phyloP scores from a whole-genome alignment of 2,329 filamentous ascomycete species.

The Colletotrichum cordylinicola region DNA sequence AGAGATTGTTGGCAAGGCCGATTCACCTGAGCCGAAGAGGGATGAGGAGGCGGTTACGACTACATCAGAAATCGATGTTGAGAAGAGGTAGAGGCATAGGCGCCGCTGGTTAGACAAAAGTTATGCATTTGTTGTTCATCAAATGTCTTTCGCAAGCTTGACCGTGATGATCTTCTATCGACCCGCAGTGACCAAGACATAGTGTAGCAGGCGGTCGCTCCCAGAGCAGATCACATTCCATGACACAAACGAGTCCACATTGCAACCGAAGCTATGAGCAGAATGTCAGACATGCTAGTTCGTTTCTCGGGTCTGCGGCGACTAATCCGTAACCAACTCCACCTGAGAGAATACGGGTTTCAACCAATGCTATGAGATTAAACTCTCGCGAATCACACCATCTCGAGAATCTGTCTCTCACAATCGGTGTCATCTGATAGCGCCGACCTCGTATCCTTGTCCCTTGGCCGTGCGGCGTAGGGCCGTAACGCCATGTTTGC shows the following conservation, averaged over 20 bases:
- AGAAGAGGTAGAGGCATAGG: background rate
- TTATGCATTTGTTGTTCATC: background rate
- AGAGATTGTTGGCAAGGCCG: conserved; percentile 55
- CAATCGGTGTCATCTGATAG: background rate
- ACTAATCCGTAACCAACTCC: background rate
- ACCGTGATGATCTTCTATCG: background rate
- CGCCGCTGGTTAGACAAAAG: background rate
- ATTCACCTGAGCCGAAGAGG: background rate
- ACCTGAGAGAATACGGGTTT: background rate
- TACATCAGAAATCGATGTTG: background rate
- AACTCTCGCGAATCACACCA: background rate
- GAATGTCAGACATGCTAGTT: background rate
- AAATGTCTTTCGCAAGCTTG: background rate
- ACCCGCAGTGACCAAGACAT: background rate
- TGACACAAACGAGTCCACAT: background rate
- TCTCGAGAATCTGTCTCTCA: background rate
- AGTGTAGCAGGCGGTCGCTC: background rate
- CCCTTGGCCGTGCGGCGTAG: background rate
- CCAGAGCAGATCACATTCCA: background rate
- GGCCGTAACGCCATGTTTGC: background rate
- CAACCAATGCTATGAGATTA: background rate
- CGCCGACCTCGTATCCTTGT: background rate
- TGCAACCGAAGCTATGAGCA: background rate
- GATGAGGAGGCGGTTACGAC: conserved; percentile 24
- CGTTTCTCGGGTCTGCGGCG: background rate